Evolutionary conservation across 106 monocot genomes (phyloP), one percentile per base, ranked within the genome.

Genomic region (Amphibolis antarctica): DNA sequence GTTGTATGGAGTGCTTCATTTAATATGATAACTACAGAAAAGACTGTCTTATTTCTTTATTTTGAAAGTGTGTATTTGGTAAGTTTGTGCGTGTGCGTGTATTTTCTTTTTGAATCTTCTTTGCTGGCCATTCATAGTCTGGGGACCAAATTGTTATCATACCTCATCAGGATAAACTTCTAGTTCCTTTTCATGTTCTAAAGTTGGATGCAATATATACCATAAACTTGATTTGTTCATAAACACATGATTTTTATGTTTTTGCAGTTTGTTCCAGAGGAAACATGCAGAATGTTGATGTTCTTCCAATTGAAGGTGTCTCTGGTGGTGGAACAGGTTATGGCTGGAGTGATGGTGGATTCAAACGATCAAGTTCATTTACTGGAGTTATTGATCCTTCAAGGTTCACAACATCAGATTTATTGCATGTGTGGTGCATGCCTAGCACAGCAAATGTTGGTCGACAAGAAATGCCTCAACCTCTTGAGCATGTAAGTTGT

Each of bases 391-490:
- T 87, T 59, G 96, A 98, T 75, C 96, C 90, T 51, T 61, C 80
- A 44, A 86, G 78, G 67, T 64, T 90, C 69, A 82, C 83, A 55
- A 71, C 96, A 15, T 60, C 70, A 66, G 90, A 90, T 51, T 76
- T 98, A 42, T 53, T 98, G 55, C 81, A 98, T 82, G 86, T 90
- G 15, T 98, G 96, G 96, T 86, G 78, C 69, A 82, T 98, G 96
- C 86, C 90, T 49, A 98, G 84, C 66, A 90, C 96, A 65, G 70
- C 86, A 65, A 98, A 80, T 74, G 74, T 98, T 76, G 90, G 96
- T 11, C 84, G 77, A 53, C 86, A 98, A 80, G 96, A 90, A 82
- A 67, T 69, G 51, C 96, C 96, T 72, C 81, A 72, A 57, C 69
- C 79, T 22, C 77, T 90, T 49, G 86, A 98, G 55, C 67, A 78